Percentiles rank a stretch among this genome's conserved stretches.
Evolutionary conservation across 1,139 yeast species (phyloP).

Genomic region (Arxiozyma telluris): DNA sequence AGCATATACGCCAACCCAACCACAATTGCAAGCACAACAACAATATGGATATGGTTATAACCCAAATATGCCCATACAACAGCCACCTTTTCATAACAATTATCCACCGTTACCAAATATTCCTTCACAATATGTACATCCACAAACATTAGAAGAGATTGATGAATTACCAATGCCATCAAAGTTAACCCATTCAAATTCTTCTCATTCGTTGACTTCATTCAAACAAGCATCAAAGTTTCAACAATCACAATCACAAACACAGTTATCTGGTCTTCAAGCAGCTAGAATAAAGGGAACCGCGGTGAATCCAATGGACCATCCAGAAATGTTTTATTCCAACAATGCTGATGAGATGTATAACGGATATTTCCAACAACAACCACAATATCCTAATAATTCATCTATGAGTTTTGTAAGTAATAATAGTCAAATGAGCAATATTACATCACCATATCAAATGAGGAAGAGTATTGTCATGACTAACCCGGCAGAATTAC

Average conservation of each 20-base stretch:
- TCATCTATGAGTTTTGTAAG: slow-evolving; percentile 9
- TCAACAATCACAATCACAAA: slow-evolving; percentile 6
- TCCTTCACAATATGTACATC: slow-evolving; percentile 16
- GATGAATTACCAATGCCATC: slow-evolving; percentile 28
- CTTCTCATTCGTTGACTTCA: slow-evolving; percentile 26
- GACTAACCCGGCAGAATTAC: slow-evolving; percentile 65
- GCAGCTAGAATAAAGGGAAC: slow-evolving; percentile 21
- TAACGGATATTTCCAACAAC: neutral
- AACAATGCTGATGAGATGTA: slow-evolving; percentile 2
- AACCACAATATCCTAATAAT: slow-evolving; percentile 6
- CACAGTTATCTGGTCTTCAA: slow-evolving; percentile 9
- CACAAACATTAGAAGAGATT: slow-evolving; percentile 22
- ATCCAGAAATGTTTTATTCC: slow-evolving; percentile 26
- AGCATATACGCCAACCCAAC: slow-evolving; percentile 9
- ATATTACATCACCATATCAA: slow-evolving; percentile 34
- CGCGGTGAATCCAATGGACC: slow-evolving; percentile 27
- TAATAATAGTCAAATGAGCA: slow-evolving; percentile 14
- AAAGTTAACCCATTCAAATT: slow-evolving; percentile 17
- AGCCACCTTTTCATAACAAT: slow-evolving; percentile 34
- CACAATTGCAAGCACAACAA: slow-evolving; percentile 9
- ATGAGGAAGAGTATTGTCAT: slow-evolving; percentile 64
- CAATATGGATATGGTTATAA: slow-evolving; percentile 5
- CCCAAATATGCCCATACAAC: slow-evolving; percentile 21
- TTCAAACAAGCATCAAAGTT: slow-evolving; percentile 17
- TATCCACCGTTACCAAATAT: slow-evolving; percentile 10